These are phyloP conservation scores for Ramaria sp. DNA, from an alignment of 768 basidiomycete genomes.

Conservation along the genomic window DNA sequence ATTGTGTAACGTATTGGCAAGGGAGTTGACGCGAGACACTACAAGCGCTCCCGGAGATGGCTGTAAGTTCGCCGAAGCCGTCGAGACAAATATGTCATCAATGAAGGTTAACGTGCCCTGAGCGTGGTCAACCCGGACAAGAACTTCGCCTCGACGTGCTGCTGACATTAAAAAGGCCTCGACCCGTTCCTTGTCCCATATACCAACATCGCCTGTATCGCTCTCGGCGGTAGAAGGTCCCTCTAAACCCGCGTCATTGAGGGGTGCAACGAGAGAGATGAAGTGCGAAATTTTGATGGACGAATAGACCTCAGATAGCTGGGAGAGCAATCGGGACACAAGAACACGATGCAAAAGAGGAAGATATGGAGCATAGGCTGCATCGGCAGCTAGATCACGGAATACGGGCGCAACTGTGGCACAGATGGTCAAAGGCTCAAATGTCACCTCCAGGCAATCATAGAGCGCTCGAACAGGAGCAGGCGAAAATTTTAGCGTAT, in stretches of 20 bases:
- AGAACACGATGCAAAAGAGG: conserved; percentile 86
- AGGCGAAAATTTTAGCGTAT: conserved; percentile 74
- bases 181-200: conserved; percentile 39
- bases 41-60: conserved; percentile 64
- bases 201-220: conserved; percentile 17
- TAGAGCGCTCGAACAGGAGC: conserved; percentile 67
- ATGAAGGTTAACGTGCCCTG: conserved; percentile 76
- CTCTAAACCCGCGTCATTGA: conserved; percentile 42
- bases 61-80: conserved; percentile 41
- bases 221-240: conserved; percentile 39
- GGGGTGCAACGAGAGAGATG: conserved; percentile 67
- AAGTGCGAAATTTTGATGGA: conserved; percentile 73
- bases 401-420: conserved; percentile 71
- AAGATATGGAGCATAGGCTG: conserved; percentile 70
- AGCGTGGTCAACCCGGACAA: conserved; percentile 81
- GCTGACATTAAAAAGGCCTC: conserved; percentile 94
- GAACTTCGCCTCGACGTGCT: conserved; percentile 77
- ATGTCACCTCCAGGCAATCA: conserved; percentile 82
- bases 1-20: conserved; percentile 65
- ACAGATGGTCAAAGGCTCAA: conserved; percentile 86
- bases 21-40: conserved; percentile 63
- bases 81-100: conserved; percentile 54
- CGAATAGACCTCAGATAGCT: conserved; percentile 88
- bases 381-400: conserved; percentile 38
- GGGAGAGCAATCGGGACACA: conserved; percentile 80